Conservation (phyloP, 441 rosid genomes). For the Pelargonium australe region DNA sequence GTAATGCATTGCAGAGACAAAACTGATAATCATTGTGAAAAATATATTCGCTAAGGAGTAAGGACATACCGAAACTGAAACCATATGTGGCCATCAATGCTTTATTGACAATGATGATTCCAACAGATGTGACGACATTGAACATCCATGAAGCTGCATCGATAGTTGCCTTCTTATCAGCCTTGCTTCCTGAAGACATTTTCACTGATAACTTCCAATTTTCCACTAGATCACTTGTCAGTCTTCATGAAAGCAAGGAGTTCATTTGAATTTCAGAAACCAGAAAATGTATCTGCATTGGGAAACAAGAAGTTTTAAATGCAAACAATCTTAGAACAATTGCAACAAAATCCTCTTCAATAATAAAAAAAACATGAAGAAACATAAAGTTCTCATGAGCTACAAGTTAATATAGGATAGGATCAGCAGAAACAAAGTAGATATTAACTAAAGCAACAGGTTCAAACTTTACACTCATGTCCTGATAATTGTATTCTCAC, state of each 20-base stretch:
- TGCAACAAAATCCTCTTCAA: not conserved
- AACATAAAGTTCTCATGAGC: not conserved
- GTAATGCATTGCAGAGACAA: not conserved
- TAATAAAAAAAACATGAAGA: not conserved
- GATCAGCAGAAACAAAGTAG: not conserved
- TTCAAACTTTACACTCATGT: not conserved
- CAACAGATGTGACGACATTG: slow-evolving; percentile 74
- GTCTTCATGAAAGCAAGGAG: slow-evolving; percentile 19
- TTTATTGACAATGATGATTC: slow-evolving; percentile 66
- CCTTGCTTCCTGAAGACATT: slow-evolving; percentile 53
- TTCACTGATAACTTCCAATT: slow-evolving; percentile 16
- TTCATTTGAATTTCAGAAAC: not conserved
- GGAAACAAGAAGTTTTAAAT: not conserved
- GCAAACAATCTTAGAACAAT: not conserved
- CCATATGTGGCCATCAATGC: slow-evolving; percentile 76
- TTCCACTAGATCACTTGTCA: slow-evolving; percentile 23
- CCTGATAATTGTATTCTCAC: not conserved
- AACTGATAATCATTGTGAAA: not conserved
- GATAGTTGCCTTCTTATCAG: slow-evolving; percentile 54
- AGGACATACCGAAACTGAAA: slow-evolving; percentile 54
- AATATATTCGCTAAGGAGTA: not conserved
- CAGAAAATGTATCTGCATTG: not conserved
- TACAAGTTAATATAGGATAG: not conserved
- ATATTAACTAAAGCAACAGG: not conserved
- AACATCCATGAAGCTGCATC: slow-evolving; percentile 83